Percentiles rank a stretch among this genome's conserved stretches.
phyloP scores from a whole-genome alignment of 202 grass and related monocot genomes.

The Schoenoplectus triqueter region DNA sequence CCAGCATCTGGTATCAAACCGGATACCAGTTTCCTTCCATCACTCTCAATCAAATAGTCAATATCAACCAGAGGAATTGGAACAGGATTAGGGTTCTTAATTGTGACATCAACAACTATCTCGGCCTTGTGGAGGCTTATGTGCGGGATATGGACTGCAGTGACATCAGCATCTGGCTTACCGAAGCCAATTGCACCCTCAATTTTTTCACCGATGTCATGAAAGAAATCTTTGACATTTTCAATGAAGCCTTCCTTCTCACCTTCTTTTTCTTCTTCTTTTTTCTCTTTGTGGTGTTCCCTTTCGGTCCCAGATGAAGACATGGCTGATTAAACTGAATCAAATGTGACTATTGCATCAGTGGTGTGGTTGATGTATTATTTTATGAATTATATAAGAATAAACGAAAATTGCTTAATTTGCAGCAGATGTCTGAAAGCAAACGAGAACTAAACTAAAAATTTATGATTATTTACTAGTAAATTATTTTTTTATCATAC shows the following conservation, averaged over 20 bases:
- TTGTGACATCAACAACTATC: conserved; percentile 61
- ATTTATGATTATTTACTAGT: too few species aligned
- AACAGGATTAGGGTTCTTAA: conserved; percentile 78
- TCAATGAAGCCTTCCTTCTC: conserved; percentile 74
- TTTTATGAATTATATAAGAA: too few species aligned
- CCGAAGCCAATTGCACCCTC: conserved; percentile 76
- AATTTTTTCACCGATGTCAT: conserved; percentile 89
- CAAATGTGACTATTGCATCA: not conserved
- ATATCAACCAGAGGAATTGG: conserved; percentile 89
- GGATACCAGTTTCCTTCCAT: conserved; percentile 81
- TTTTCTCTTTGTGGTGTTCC: conserved; percentile 46
- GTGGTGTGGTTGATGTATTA: not conserved
- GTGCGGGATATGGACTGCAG: conserved; percentile 75
- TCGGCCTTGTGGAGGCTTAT: conserved; percentile 83
- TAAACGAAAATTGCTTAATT: not conserved
- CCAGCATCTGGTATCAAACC: conserved; percentile 89
- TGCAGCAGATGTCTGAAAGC: too few species aligned
- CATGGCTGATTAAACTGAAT: conserved; percentile 34
- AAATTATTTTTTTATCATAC: too few species aligned
- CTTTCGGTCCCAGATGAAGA: conserved; percentile 31
- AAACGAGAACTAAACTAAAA: too few species aligned
- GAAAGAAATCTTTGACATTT: conserved; percentile 92
- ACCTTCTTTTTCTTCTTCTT: conserved; percentile 46
- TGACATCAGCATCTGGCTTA: conserved; percentile 75
- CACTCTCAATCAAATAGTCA: conserved; percentile 78